A percentile compares a stretch with the other conserved stretches of the same genome.
These are phyloP conservation scores for Serendipita sp. DNA, from an alignment of 768 basidiomycete species.

Conservation along the genomic window DNA sequence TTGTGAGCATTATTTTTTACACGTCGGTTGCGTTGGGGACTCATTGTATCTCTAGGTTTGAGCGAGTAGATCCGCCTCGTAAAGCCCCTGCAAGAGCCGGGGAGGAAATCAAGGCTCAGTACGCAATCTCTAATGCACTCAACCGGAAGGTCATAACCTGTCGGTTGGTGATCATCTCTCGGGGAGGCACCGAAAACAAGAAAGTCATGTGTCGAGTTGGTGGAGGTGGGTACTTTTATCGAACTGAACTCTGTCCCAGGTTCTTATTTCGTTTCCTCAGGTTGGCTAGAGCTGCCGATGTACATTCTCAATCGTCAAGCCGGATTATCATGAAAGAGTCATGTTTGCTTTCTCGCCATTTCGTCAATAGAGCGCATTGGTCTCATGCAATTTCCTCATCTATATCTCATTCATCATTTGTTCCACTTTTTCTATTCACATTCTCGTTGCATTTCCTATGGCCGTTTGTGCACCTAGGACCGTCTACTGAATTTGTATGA, in stretches of 20 bases:
- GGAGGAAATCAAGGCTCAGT: conserved; percentile 71
- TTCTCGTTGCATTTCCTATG: neutral
- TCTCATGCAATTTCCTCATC: neutral
- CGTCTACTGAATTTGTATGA: too few species aligned
- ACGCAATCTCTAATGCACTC: conserved; percentile 60
- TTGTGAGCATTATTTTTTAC: conserved; percentile 14
- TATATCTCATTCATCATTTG: neutral
- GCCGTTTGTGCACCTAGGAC: too few species aligned
- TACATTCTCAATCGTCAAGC: conserved; percentile 66
- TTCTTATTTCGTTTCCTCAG: conserved; percentile 4
- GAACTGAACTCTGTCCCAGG: neutral
- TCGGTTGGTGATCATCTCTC: conserved; percentile 60
- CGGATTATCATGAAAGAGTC: conserved; percentile 28
- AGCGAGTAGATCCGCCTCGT: conserved; percentile 67
- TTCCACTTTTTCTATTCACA: neutral
- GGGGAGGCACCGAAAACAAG: conserved; percentile 38
- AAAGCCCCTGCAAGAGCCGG: conserved; percentile 47
- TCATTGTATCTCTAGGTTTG: conserved; percentile 23
- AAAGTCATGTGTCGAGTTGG: conserved; percentile 89
- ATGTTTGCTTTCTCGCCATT: neutral
- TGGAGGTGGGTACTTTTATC: conserved; percentile 38
- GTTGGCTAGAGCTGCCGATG: conserved; percentile 43
- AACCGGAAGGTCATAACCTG: conserved; percentile 63
- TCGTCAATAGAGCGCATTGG: neutral
- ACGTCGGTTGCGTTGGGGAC: neutral